Evolutionary conservation across 768 basidiomycete genomes (phyloP), one percentile per base, ranked within the genome.

Genomic region (Cytidiella melzeri): DNA sequence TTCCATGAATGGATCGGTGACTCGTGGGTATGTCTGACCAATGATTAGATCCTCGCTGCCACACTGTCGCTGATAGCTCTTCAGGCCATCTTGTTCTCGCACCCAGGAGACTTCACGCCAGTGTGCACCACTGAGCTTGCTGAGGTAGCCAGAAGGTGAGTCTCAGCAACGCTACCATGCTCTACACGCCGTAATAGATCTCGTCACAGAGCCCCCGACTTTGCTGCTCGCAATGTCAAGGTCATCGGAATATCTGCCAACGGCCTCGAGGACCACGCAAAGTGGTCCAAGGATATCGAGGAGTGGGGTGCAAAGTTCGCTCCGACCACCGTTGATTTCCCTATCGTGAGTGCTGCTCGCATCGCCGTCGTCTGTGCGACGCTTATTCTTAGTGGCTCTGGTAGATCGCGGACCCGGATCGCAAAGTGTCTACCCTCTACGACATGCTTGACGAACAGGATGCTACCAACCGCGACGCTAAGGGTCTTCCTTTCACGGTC

Each of bases 391-490:
- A 34, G 9, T 34, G 3, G 18, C 21, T 1, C 39, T 41, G 24
- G 3, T 52, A 92, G 89, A 98, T 99, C 58, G 96, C 92, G 43
- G 96, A 99, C 65, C 75, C 79, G 20, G 86, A 93, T 63, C 79
- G 95, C 66, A 85, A 78, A 62, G 77, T 97, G 41, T 86, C 92
- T 7, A 80, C 79, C 37, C 70, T 91, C 49, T 95, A 96, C 63
- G 94, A 96, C 64, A 97, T 97, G 95, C 76, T 98, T 50, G 96
- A 98, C 66, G 78, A 87, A 63, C 90, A 93, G 68, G 96, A 99
- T 69, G 79, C 84, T 38, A 94, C 92, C 47, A 99, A 92, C 70
- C 76, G 79, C 30, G 87, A 90, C 64, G 71, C 70, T 30, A 91
- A 89, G 67, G 91, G 93, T 41, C 76, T 97, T 39, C 96, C 96